Evolutionary conservation across 2,329 filamentous ascomycete species (phyloP).

Genomic region (Aschersonia sp.): DNA sequence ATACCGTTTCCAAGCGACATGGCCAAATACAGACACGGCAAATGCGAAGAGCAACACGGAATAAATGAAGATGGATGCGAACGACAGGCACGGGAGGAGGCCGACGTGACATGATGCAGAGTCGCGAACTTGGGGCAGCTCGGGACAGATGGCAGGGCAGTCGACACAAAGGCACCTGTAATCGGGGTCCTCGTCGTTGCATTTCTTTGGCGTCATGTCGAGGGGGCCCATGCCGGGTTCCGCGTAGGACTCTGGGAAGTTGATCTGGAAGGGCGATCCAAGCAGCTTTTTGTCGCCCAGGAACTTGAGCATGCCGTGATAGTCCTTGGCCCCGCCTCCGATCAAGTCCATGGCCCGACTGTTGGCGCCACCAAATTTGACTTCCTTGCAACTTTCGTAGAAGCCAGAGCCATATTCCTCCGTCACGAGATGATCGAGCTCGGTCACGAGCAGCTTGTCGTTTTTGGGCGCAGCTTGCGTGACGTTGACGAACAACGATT

Average conservation of each 20-base stretch:
- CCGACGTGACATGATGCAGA: conserved; percentile 68
- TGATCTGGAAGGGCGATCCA: conserved; percentile 96
- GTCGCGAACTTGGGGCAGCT: conserved; percentile 60
- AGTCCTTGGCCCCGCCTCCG: conserved; percentile 86
- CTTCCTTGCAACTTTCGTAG: conserved; percentile 95
- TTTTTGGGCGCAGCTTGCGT: conserved; percentile 54
- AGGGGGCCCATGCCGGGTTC: conserved; percentile 59
- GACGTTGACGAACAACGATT: conserved; percentile 89
- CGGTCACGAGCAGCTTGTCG: conserved; percentile 55
- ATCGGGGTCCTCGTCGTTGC: conserved; percentile 74
- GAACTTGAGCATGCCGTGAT: conserved; percentile 76
- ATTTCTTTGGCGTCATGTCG: conserved; percentile 63
- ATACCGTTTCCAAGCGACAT: conserved; percentile 62
- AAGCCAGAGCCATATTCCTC: conserved; percentile 74
- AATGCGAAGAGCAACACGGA: conserved; percentile 57
- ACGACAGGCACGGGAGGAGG: conserved; percentile 80
- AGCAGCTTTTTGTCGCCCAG: conserved; percentile 76
- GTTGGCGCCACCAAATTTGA: conserved; percentile 93
- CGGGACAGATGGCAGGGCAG: conserved; percentile 73
- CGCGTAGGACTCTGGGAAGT: conserved; percentile 56
- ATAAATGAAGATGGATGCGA: conserved; percentile 81
- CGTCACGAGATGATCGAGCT: conserved; percentile 81
- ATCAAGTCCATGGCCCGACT: conserved; percentile 92
- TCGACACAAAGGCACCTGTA: conserved; percentile 92
- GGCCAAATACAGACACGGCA: conserved; percentile 52